Evolutionary conservation across 805 yeast species (phyloP), one percentile per base, ranked within the genome.

Genomic region (Metschnikowia continentalis): DNA sequence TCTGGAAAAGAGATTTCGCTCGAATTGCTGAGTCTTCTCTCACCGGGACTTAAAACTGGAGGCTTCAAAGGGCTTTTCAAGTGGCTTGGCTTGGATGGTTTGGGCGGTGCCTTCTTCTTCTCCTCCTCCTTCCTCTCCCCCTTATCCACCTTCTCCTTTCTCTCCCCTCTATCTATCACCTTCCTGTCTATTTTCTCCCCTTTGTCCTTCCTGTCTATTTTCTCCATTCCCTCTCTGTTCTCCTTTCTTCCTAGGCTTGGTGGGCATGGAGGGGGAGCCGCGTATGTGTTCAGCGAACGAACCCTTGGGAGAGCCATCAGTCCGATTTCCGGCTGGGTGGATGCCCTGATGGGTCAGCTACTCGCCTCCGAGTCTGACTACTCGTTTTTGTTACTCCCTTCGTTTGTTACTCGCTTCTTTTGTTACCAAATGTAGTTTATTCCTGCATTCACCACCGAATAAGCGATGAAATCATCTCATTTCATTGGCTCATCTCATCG

Each of bases 81-180:
- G 57, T 79, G 77, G 3, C 62, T 61, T 3, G 92, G 91, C 58
- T 86, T 86, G 58, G 70, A 71, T 1, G 90, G 90, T 57, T 82
- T 83, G 30, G 84, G 83, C 1, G 84, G 81, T 33, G 84, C 81
- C 47, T 62, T 64, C 53, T 70, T 69, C 30, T 49, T 48, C 19
- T 42, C 43, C 10, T 17, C 13, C 15, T 20, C 30, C 43, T 32
- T 6, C 19, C 33, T 33, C 13, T 17, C 22, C 19, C 26, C 23
- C 20, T 37, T 19, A 2, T 19, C 23, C 36, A 35, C 17, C 10
- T 35, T 35, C 36, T 35, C 36, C 7, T 35, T 35, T 35, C 20
- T 15, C 20, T 35, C 38, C 13, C 19, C 19, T 8, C 20, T 36
- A 2, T 36, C 19, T 17, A n/a, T 36, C 15, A 14, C 15, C 10